Evolutionary conservation across 2,329 filamentous ascomycete genomes (phyloP), one percentile per base, ranked within the genome.

Genomic region (Neoarthrinium moseri): DNA sequence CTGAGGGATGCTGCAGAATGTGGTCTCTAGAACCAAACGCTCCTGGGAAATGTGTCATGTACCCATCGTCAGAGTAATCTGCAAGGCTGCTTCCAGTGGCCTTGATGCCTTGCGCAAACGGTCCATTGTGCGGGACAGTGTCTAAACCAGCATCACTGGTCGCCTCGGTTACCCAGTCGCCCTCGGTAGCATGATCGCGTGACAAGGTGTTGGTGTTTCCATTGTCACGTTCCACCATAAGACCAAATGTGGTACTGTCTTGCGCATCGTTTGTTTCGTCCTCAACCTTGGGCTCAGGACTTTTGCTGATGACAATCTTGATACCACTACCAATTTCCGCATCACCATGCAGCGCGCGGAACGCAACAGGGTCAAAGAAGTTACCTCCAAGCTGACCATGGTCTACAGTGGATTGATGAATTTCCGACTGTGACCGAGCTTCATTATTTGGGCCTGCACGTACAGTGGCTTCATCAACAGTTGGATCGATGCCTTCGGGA

Each of bases 11-110:
- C 15, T 49, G 51, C 8, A 61, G 39, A 11, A 62, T 53, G 5
- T 47, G 52, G 21, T 55, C 51, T 2, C 40, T 42, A 1, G 57
- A 54, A 21, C 49, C 48, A 37, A 53, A 54, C 3, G 34, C 37
- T 10, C 46, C 46, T 2, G 40, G 15, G 3, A 30, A 29, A 11
- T 45, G 32, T 6, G 15, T 41, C 6, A 18, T 22, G 6, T 53
- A 49, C 12, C 52, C 27, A 3, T 53, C 52, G 34, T 75, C 72
- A 1, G 73, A 74, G 6, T 69, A 63, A 47, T 75, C 66, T 3
- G 73, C 73, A 18, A 77, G 51, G 45, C 73, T 77, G 51, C 68
- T 73, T 8, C 72, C 70, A 47, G 57, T 56, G 10, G 29, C 34
- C 38, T 63, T 58, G 33, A 57, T 44, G 12, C 47, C 46, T 2